Base-by-base conservation (phyloP, 2,329 filamentous ascomycete genomes). In the Fusarium zealandicum region DNA sequence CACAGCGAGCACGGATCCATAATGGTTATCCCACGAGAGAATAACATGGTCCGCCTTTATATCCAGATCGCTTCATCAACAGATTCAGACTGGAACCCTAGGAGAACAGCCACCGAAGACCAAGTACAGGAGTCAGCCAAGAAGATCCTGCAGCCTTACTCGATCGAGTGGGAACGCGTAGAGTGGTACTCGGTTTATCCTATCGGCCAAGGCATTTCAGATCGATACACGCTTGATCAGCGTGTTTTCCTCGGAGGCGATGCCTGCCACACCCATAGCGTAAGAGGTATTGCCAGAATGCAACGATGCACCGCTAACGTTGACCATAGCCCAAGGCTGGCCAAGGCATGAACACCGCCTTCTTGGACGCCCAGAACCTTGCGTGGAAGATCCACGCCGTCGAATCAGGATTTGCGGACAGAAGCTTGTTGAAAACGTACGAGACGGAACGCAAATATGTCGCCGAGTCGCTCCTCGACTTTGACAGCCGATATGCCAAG, bases 321-420 rank as follows among this genome's bases (percentile, higher is more conserved):
- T 81, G 40, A 43, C 16, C 79, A 81, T 66, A 86, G 83, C 88
- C 88, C 31, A 91, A 90, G 77, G 89, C 88, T 27, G 89, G 89
- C 1, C 89, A 91, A 72, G 89, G 89, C 25, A 92, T 92, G 89
- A 92, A 92, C 68, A 89, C 89, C 0, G 88, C 88, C 4, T 91
- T 92, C 75, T 78, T 90, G 44, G 89, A 93, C 64, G 92, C 92
- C 1, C 84, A 92, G 55, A 98, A 97, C 73, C 80, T 98, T 33
- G 93, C 93, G 7, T 98, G 93, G 93, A 98, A 98, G 78, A 90
- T 97, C 44, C 93, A 96, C 70, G 87, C 90, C 30, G 93, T 97
- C 9, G 92, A 96, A 71, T 81, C 82, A 20, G 92, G 92, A 11
- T 90, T 96, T 63, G 90, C 92, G 1, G 77, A 86, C 25, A 88